Evolutionary conservation across 805 yeast species (phyloP).

Genomic region (Hanseniaspora hatyaiensis): DNA sequence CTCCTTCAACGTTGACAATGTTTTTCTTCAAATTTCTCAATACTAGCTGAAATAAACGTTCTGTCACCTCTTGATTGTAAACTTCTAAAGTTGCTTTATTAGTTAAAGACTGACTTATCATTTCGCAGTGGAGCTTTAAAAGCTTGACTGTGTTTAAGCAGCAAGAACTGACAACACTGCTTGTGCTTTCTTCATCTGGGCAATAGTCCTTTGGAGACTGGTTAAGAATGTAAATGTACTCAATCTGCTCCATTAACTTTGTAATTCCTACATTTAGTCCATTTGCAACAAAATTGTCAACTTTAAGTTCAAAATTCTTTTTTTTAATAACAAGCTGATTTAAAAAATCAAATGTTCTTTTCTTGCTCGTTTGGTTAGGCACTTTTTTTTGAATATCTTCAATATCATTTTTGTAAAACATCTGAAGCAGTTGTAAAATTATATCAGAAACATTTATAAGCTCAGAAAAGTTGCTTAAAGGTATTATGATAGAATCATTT

Average conservation of each 20-base stretch:
- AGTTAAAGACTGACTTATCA: constrained; percentile 60
- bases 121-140: constrained; percentile 56
- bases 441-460: constrained; percentile 86
- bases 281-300: constrained; percentile 83
- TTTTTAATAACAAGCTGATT: constrained; percentile 69
- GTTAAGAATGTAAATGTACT: constrained; percentile 42
- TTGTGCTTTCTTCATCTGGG: constrained; percentile 30
- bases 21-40: constrained; percentile 66
- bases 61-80: constrained; percentile 87
- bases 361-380: constrained; percentile 32
- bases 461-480: constrained; percentile 76
- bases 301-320: constrained; percentile 63
- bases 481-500: constrained; percentile 47
- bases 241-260: constrained; percentile 72
- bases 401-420: constrained; percentile 80
- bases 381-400: constrained; percentile 36
- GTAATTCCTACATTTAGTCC: constrained; percentile 90
- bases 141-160: constrained; percentile 52
- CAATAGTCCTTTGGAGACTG: constrained; percentile 54
- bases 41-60: constrained; percentile 63
- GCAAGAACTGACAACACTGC: constrained; percentile 47
- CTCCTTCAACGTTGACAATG: constrained; percentile 69
- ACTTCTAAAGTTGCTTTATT: constrained; percentile 83
- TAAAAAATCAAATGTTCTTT: constrained; percentile 62
- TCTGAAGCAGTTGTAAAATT: constrained; percentile 81